Evolutionary conservation across 2,329 filamentous ascomycete species (phyloP).

Genomic region (Diaporthe eres): DNA sequence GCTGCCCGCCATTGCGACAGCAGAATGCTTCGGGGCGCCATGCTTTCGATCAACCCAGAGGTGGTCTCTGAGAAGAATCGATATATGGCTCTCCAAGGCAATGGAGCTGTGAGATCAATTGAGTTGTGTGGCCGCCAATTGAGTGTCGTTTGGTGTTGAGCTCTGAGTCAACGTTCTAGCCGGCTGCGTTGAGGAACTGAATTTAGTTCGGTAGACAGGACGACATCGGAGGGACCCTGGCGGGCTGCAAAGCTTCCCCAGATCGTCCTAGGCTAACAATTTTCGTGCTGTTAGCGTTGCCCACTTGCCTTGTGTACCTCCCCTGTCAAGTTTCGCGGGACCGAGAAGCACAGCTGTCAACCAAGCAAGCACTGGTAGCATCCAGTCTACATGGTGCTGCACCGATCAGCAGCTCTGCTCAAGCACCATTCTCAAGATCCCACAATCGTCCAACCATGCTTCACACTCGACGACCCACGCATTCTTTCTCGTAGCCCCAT

Average conservation of each 20-base stretch:
- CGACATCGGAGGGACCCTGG: constrained; percentile 34
- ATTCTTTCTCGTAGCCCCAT: constrained; percentile 35
- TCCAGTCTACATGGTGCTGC: constrained; percentile 24
- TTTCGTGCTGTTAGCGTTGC: constrained; percentile 6
- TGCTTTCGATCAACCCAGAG: constrained; percentile 40
- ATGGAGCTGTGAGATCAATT: constrained; percentile 21
- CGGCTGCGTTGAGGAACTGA: constrained; percentile 16
- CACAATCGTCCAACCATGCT: constrained; percentile 18
- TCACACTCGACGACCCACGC: constrained; percentile 15
- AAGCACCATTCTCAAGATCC: neutral
- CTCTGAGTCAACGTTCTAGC: constrained; percentile 37
- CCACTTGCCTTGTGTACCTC: neutral
- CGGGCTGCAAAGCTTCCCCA: constrained; percentile 23
- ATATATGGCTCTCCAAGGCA: constrained; percentile 34
- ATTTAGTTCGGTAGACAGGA: constrained; percentile 21
- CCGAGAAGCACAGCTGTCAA: constrained; percentile 33
- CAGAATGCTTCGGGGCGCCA: constrained; percentile 41
- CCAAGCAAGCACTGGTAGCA: constrained; percentile 14
- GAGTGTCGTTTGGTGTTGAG: constrained; percentile 22
- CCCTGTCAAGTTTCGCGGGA: constrained; percentile 30
- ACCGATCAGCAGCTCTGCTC: constrained; percentile 22
- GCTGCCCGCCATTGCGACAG: constrained; percentile 45
- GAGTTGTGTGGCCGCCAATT: constrained; percentile 16
- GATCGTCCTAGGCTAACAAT: constrained; percentile 29
- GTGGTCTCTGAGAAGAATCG: constrained; percentile 38